Base-by-base conservation (phyloP, 768 basidiomycete species). In the Pleurotus citrinopileatus region DNA sequence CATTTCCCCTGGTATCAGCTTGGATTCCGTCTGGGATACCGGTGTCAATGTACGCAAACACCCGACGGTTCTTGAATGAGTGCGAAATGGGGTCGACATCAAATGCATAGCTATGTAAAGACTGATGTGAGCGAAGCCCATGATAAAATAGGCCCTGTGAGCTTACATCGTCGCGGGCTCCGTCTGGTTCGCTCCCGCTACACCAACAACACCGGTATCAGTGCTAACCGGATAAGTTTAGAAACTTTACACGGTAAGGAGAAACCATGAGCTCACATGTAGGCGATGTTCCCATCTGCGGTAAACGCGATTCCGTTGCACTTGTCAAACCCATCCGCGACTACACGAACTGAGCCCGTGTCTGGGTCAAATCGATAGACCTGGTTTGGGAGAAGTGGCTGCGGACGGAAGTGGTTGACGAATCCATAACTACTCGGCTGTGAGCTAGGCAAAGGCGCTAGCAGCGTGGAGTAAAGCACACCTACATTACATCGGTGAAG, bases 261-360 rank as follows among this genome's bases (percentile, higher is more conserved):
- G 50, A 19, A 26, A 36, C 8, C 9, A 40, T 40, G 1, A 65
- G n/a, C 69, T 19, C 59, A 75, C 87, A 91, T 73, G 62, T 86
- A 92, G 2, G 82, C 88, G 6, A 72, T 79, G 45, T 67, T 78
- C 7, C 88, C 87, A 57, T 86, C 82, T 1, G 72, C 68, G n/a
- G 78, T 79, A 65, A 91, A 85, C 0, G 87, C 86, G 48, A 92
- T 79, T 1, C 89, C 91, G 61, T 92, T 93, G 40, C 78, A 79
- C 58, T 79, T 79, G 55, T 79, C 76, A 61, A 92, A 87, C n/a
- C 83, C 86, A 57, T 88, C 86, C 2, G 91, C 89, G 2, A 91
- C 86, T 6, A 86, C 84, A 2, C 81, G 79, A 4, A 92, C 79
- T 26, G 78, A 67, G 3, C 86, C 77, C 1, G 84, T 86, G 2